Evolutionary conservation across 208 protist species (phyloP).

Genomic region (Leishmania amazonensis): DNA sequence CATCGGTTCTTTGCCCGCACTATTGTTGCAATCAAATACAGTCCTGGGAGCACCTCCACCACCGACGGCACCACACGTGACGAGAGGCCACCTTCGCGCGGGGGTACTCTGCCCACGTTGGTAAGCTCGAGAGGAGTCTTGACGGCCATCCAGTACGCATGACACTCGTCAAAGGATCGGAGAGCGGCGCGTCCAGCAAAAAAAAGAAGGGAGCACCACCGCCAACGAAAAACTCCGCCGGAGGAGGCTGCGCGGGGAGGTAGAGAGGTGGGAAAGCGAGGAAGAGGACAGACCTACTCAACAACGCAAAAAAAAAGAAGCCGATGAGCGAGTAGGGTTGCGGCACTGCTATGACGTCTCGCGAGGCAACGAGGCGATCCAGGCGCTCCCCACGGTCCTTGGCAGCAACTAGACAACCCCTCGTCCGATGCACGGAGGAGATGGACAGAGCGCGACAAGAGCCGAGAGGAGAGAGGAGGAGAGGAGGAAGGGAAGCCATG

Average conservation of each 20-base stretch:
- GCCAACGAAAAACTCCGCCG: background rate
- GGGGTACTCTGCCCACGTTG: constrained; percentile 16
- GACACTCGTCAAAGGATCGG: background rate
- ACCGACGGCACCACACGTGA: constrained; percentile 19
- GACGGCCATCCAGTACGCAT: background rate
- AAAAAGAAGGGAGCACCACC: background rate
- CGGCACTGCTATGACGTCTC: background rate
- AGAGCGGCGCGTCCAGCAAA: background rate
- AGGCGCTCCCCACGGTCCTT: background rate
- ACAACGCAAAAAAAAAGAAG: background rate
- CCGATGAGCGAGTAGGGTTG: background rate
- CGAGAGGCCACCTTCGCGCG: constrained; percentile 10
- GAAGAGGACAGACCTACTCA: background rate
- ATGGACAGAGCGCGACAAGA: background rate
- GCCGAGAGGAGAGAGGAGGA: background rate
- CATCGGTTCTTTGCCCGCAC: constrained; percentile 50
- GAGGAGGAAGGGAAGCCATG: background rate
- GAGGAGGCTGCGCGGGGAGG: background rate
- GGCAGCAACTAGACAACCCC: background rate
- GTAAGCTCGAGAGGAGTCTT: constrained; percentile 22
- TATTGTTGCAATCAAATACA: constrained; percentile 66
- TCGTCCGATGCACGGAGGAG: background rate
- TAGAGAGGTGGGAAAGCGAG: background rate
- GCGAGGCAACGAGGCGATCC: background rate
- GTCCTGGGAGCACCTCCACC: constrained; percentile 48